Base-by-base conservation (phyloP, 179 eudicot genomes). In the Corrigiola litoralis region DNA sequence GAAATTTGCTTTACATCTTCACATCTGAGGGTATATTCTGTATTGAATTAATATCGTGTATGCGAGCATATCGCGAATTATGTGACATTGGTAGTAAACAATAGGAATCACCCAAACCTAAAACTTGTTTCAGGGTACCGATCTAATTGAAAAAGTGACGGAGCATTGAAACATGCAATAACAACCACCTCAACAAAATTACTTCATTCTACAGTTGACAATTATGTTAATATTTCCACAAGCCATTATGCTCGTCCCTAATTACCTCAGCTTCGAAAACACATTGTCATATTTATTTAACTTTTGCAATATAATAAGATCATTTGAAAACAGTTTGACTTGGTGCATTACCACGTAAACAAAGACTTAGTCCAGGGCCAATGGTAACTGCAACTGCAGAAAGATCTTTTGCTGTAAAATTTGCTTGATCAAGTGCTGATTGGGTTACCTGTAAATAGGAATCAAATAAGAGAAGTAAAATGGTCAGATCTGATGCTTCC, bases 341-440 rank as follows among this genome's bases (percentile, higher is more conserved):
- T 12, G 47, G 37, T 17, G 25, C 64, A 58, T 80, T 81, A 92
- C 98, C 97, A 23, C 94, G 97, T 55, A 92, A 71, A 68, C 98
- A 92, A 72, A 92, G 98, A 81, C 98, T 81, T 72, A 92, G 80
- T 62, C 98, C 98, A 63, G 98, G 98, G 68, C 98, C 98, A 77
- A 92, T 92, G 21, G 98, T 92, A 46, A 92, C 98, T 56, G 98
- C 97, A 71, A 92, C 94, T 38, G 98, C 98, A 74, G 97, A 82
- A 58, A 92, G 89, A 81, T 92, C 94, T 28, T 60, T 78, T 73
- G 83, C 95, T 28, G 82, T 51, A 57, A 90, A 40, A 21, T 84
- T 84, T 73, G 98, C 97, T 77, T 84, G 76, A 72, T 90, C 94
- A 65, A 92, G 90, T 45, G 97, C 98, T 63, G 87, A 87, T 72